Conservation (phyloP, 1,139 yeast species). For the Trichomonascaceae sp. region DNA sequence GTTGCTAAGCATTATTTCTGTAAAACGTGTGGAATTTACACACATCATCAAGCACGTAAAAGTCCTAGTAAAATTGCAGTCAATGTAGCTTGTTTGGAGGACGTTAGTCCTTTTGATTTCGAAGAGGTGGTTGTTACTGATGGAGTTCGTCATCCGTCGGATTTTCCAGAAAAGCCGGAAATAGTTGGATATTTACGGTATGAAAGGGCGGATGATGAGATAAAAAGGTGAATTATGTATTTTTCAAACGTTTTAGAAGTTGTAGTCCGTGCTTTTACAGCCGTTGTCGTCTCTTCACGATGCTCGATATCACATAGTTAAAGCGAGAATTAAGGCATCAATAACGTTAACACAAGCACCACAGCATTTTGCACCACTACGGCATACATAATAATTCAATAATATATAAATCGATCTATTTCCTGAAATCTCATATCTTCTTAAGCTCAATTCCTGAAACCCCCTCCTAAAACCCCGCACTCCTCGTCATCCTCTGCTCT, state of each 20-base stretch:
- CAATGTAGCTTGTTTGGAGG: background rate
- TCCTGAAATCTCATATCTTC: too few relatives aligned
- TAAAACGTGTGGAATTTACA: background rate
- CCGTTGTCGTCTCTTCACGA: too few relatives aligned
- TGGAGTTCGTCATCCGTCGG: background rate
- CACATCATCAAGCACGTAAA: background rate
- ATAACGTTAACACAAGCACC: too few relatives aligned
- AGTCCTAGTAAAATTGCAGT: background rate
- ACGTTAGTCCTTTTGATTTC: background rate
- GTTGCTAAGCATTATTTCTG: background rate
- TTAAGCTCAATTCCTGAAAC: background rate
- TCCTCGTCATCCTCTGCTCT: too few relatives aligned
- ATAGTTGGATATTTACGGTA: background rate
- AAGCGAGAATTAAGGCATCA: too few relatives aligned
- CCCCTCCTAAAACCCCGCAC: background rate
- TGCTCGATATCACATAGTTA: too few relatives aligned
- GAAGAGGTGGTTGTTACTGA: background rate
- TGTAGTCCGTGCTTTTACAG: too few relatives aligned
- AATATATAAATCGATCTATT: too few relatives aligned
- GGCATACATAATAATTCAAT: too few relatives aligned
- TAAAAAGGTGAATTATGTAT: background rate
- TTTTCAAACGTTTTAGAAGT: too few relatives aligned
- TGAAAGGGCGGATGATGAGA: background rate
- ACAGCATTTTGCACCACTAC: background rate
- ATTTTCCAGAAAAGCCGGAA: background rate